phyloP scores from a whole-genome alignment of 805 yeast genomes.

The Candida rishiriensis region DNA sequence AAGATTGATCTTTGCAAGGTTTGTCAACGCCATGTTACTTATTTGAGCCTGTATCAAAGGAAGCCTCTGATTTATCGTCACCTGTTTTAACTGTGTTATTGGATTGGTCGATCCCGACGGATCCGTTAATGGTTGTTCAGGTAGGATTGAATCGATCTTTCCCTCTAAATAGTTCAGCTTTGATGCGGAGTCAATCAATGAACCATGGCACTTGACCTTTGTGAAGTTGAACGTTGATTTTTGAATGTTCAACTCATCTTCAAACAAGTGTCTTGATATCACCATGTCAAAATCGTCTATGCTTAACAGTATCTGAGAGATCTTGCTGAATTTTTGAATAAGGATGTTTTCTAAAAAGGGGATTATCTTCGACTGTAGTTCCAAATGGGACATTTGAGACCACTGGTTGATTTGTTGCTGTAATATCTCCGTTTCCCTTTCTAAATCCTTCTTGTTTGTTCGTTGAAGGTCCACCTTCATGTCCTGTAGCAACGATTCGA shows the following conservation, averaged over 20 bases:
- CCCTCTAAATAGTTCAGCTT: conserved; percentile 29
- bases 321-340: conserved; percentile 23
- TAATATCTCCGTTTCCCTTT: conserved; percentile 9
- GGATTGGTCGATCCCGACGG: conserved; percentile 7
- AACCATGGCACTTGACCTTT: conserved; percentile 27
- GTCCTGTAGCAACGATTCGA: conserved; percentile 24
- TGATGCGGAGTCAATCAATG: conserved; percentile 22
- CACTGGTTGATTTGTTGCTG: conserved; percentile 24
- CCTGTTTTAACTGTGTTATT: conserved; percentile 13
- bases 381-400: conserved; percentile 32
- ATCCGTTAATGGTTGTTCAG: conserved; percentile 4
- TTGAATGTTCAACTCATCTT: conserved; percentile 20
- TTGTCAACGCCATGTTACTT: conserved; percentile 19
- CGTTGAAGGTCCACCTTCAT: conserved; percentile 11
- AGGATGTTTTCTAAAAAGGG: conserved; percentile 27
- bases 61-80: conserved; percentile 17
- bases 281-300: conserved; percentile 31
- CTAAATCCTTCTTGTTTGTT: conserved; percentile 4
- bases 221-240: conserved; percentile 20
- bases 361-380: conserved; percentile 28
- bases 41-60: conserved; percentile 25
- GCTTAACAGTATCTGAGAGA: conserved; percentile 27
- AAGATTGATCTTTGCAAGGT: conserved; percentile 22
- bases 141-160: conserved; percentile 25
- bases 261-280: conserved; percentile 25